A percentile compares a stretch with the other conserved stretches of the same genome.
phyloP scores from a whole-genome alignment of 768 basidiomycete genomes.

The Candolleomyces efflorescens region DNA sequence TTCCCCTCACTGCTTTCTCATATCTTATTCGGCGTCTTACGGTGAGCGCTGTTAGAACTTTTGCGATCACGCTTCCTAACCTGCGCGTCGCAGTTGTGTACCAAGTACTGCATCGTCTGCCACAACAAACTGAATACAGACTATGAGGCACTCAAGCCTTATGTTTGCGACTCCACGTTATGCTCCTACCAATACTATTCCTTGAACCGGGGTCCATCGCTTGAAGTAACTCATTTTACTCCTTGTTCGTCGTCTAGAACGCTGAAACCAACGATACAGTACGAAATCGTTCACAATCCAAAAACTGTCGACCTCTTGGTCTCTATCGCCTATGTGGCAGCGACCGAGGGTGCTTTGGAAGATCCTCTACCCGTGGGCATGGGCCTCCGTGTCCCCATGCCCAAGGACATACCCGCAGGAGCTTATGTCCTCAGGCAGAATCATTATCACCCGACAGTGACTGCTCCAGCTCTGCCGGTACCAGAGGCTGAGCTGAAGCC shows the following conservation, averaged over 20 bases:
- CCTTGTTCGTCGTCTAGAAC: background rate
- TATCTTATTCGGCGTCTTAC: slow-evolving; percentile 63
- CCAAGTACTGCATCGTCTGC: slow-evolving; percentile 72
- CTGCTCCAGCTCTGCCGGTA: background rate
- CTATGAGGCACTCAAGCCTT: slow-evolving; percentile 65
- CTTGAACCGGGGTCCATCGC: slow-evolving; percentile 59
- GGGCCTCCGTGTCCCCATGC: slow-evolving; percentile 49
- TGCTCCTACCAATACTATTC: slow-evolving; percentile 70
- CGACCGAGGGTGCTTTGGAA: slow-evolving; percentile 46
- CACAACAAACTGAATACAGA: slow-evolving; percentile 50
- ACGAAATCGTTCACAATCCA: slow-evolving; percentile 65
- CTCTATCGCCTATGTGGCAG: slow-evolving; percentile 56
- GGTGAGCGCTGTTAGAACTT: slow-evolving; percentile 28
- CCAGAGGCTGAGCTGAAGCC: slow-evolving; percentile 5
- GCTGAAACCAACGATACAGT: slow-evolving; percentile 29
- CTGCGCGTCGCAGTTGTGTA: slow-evolving; percentile 46
- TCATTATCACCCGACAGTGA: background rate
- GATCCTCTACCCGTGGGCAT: slow-evolving; percentile 59
- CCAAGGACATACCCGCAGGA: slow-evolving; percentile 16
- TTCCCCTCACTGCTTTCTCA: slow-evolving; percentile 58
- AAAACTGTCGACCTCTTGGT: slow-evolving; percentile 65
- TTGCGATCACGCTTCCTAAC: background rate
- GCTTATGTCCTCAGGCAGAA: background rate
- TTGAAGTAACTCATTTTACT: slow-evolving; percentile 42
- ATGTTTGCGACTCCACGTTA: slow-evolving; percentile 62